phyloP scores from a whole-genome alignment of 2,329 filamentous ascomycete genomes.

The Colletotrichum lini region DNA sequence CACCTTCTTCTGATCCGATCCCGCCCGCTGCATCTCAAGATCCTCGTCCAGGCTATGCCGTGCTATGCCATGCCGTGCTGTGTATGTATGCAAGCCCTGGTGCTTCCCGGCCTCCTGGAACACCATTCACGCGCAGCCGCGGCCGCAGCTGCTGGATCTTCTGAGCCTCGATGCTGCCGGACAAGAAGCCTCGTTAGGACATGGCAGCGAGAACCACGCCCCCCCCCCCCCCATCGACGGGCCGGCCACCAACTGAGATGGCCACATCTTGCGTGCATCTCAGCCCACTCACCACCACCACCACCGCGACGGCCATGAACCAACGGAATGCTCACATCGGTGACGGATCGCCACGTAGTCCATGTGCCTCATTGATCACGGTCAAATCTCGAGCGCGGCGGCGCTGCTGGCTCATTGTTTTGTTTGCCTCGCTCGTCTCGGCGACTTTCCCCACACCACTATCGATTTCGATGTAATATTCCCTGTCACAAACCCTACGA shows the following conservation, averaged over 20 bases:
- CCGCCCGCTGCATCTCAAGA: constrained; percentile 41
- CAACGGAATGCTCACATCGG: constrained; percentile 3
- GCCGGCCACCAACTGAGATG: constrained; percentile 28
- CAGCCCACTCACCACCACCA: constrained; percentile 17
- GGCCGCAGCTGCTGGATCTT: constrained; percentile 31
- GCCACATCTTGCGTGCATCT: constrained; percentile 39
- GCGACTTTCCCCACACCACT: constrained; percentile 39
- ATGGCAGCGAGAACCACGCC: constrained; percentile 28
- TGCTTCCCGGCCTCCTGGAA: constrained; percentile 36
- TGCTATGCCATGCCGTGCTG: constrained; percentile 26
- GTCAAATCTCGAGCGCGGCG: not conserved
- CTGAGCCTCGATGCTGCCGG: constrained; percentile 10
- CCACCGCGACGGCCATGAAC: not conserved
- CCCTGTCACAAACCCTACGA: constrained; percentile 38
- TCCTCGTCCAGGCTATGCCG: constrained; percentile 37
- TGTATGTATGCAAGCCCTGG: constrained; percentile 29
- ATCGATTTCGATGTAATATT: constrained; percentile 42
- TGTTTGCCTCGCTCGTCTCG: constrained; percentile 8
- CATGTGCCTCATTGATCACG: not conserved
- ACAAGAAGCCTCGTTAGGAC: constrained; percentile 35
- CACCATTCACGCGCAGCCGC: constrained; percentile 36
- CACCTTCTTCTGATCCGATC: constrained; percentile 28
- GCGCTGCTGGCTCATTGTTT: constrained; percentile 11
- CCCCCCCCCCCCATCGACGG: constrained; percentile 3
- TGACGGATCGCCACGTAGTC: not conserved